Conservation (phyloP, 192 early-diverging fungal genomes). For the Lobosporangium transversale region DNA sequence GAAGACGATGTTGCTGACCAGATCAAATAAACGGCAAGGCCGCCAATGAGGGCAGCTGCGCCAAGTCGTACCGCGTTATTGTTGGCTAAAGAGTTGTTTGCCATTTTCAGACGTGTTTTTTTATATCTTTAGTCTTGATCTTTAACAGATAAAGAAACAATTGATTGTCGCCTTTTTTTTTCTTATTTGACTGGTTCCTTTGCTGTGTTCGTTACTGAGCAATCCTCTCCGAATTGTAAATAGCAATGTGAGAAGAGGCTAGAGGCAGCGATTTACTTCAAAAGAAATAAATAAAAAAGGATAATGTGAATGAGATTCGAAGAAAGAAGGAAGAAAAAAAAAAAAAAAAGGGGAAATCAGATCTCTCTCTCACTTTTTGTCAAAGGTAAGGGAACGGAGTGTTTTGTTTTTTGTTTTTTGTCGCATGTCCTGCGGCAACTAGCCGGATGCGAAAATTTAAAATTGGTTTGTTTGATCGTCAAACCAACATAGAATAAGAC, state of each 20-base stretch:
- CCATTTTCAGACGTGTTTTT: not conserved
- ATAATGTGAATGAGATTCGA: not conserved
- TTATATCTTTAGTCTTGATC: not conserved
- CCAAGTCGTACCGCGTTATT: conserved; percentile 45
- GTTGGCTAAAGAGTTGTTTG: conserved; percentile 15
- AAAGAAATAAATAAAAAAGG: not conserved
- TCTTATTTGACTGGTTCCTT: not conserved
- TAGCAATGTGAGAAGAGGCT: not conserved
- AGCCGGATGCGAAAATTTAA: not conserved
- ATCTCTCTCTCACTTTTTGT: not conserved
- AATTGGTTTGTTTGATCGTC: not conserved
- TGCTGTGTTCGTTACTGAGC: no score
- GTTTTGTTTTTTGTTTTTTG: not conserved
- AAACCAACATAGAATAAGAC: no score
- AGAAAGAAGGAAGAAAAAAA: not conserved
- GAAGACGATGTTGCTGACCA: conserved; percentile 21
- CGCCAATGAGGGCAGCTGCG: conserved; percentile 31
- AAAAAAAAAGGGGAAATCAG: conserved; percentile 2
- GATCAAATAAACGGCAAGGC: conserved; percentile 26
- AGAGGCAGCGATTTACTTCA: not conserved
- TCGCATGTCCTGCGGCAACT: not conserved
- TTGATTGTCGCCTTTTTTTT: not conserved
- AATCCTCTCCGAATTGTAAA: no score
- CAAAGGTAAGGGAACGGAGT: no score
- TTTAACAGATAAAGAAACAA: no score